Evolutionary conservation across 2,329 filamentous ascomycete species (phyloP).

Genomic region (Diaporthe sp.): DNA sequence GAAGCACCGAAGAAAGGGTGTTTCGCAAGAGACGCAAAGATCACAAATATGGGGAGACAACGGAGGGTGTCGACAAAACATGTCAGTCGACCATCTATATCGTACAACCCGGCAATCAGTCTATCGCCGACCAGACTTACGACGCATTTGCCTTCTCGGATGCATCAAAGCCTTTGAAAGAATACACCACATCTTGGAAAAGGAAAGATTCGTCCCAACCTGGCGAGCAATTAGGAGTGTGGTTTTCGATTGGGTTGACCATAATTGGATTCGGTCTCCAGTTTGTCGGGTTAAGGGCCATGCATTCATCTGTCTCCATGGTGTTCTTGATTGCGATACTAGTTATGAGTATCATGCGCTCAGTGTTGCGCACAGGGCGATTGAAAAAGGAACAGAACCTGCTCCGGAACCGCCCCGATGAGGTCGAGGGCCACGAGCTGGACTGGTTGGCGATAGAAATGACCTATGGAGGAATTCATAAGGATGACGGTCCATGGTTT

Average conservation of each 20-base stretch:
- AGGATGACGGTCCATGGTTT: neutral
- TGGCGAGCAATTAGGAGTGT: neutral
- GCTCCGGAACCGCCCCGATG: neutral
- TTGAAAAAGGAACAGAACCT: neutral
- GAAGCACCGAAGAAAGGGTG: neutral
- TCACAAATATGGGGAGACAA: neutral
- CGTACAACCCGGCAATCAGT: neutral
- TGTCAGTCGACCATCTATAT: neutral
- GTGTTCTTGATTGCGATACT: neutral
- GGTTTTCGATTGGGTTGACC: neutral
- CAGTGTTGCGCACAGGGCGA: neutral
- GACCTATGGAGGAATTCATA: neutral
- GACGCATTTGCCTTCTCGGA: neutral
- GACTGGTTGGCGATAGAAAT: neutral
- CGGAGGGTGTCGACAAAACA: neutral
- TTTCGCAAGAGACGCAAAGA: neutral
- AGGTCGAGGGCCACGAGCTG: neutral
- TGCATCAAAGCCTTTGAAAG: neutral
- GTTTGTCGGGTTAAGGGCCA: neutral
- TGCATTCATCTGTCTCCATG: neutral
- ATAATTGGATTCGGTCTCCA: neutral
- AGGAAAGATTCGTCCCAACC: neutral
- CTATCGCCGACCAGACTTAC: neutral
- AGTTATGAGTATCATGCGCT: neutral
- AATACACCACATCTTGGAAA: neutral